Evolutionary conservation across 1,139 yeast species (phyloP), one percentile per base, ranked within the genome.

Genomic region (Sugiyamaella castrensis): DNA sequence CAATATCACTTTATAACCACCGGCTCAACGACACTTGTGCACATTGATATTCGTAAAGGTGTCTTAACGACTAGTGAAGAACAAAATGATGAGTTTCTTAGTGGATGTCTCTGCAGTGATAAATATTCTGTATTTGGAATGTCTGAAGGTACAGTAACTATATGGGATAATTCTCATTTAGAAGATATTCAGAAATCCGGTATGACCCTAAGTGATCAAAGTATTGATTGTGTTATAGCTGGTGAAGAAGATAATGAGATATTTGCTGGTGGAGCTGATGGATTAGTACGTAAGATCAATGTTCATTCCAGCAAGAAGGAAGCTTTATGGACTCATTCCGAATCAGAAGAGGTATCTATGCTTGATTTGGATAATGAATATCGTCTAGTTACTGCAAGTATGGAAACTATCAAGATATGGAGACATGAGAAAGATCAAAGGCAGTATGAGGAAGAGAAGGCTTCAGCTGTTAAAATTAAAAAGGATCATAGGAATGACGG

Each of bases 141-240:
- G 81, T 91, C 95, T 2, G 95, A 86, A 64, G 98, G 98, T 2
- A 79, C 88, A n/a, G 76, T 88, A 6, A 88, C 98, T 0, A 73
- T 86, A n/a, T 92, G 98, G 98, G 85, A 84, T 61, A 75, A 75
- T 46, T 57, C 60, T 28, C 73, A 73, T 41, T 54, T 65, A 32
- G 76, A 84, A 59, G 75, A 73, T 55, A 98, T 91, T 66, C 97
- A 89, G 66, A 74, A 88, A 47, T 78, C 87, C n/a, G 74, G 98
- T 50, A 78, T 91, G 15, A 81, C 82, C 54, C 74, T 91, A 8
- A 75, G 81, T 43, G 82, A 80, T 36, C 92, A 87, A 32, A 84
- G 94, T 15, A 78, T 91, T 15, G 98, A 91, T 64, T 76, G 87
- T 19, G 70, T 91, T 1, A 73, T 88, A 2, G 80, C 91, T 2